Base-by-base conservation (phyloP, 331 rosid genomes). In the Acacia pycnantha region DNA sequence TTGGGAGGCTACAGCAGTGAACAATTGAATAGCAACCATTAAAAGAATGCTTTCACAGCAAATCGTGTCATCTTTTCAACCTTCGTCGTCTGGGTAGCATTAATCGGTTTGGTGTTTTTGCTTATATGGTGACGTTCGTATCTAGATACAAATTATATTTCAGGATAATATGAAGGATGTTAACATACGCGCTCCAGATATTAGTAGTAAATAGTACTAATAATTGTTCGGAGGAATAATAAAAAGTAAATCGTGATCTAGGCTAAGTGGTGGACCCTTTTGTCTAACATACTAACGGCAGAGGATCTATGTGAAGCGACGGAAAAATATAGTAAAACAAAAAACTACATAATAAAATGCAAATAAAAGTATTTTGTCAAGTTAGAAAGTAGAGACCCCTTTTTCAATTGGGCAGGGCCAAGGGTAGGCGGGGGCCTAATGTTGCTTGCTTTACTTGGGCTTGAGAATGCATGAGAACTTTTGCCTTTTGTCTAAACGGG, bases 1-100 rank as follows among this genome's bases (percentile, higher is more conserved):
- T 44, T 81, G 81, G 70, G 84, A 82, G 91, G 81, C 83, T 83
- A 77, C 81, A 58, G 88, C 83, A 81, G 90, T 80, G 81, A 80
- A 58, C 75, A 78, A 58, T 75, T 82, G 80, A 77, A 82, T 84
- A 51, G 82, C 82, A 76, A 84, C 66, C 80, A 70, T 72, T 77
- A 26, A 70, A 75, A 59, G 79, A 74, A 81, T 87, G 88, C 67
- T 70, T 79, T 84, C 70, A 79, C 77, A 84, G 82, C 41, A 46
- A 54, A 71, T 24, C 46, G 19, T 22, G 24, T 26, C 58, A 22
- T 29, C 50, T 8, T 44, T 31, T 77, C 13, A 33, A 16, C 72
- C 21, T 12, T 7, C 4, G 2, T 64, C n/a, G 5, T 6, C 22
- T 64, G 43, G 14, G 70, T 21, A 13, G 10, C 21, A 14, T 13